Evolutionary conservation across 2,329 filamentous ascomycete species (phyloP).

Genomic region (Hypoxylon sp.): DNA sequence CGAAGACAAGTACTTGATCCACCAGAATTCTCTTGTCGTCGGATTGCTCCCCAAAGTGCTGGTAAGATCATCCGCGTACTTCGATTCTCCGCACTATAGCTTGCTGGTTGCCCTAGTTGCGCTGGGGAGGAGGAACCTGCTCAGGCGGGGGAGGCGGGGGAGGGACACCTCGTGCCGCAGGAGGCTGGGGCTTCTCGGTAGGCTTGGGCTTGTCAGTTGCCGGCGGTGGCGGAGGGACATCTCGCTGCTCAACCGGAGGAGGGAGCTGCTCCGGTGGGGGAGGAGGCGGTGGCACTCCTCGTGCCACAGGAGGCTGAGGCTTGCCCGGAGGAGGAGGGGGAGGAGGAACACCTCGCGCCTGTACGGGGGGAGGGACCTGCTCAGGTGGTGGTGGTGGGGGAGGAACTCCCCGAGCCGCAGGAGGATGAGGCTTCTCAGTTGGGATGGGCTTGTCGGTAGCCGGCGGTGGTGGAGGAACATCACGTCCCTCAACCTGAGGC

Average conservation of each 20-base stretch:
- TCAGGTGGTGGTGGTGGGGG: constrained; percentile 3
- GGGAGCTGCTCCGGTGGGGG: background rate
- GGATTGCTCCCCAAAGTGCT: background rate
- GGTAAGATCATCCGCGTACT: background rate
- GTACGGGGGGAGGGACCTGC: background rate
- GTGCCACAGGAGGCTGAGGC: background rate
- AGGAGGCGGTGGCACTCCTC: background rate
- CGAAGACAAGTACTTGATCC: background rate
- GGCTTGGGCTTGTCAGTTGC: background rate
- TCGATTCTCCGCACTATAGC: background rate
- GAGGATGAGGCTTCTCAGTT: constrained; percentile 2
- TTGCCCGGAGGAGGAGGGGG: background rate
- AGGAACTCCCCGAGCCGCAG: constrained; percentile 3
- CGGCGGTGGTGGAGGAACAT: background rate
- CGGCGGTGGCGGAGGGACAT: background rate
- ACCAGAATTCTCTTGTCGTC: background rate
- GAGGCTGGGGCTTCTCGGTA: background rate
- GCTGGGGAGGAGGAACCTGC: background rate
- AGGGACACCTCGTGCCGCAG: background rate
- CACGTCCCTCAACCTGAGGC: background rate
- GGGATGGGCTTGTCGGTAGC: background rate
- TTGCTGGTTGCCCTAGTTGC: background rate
- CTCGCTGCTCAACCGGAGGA: background rate
- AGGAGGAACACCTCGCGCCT: background rate
- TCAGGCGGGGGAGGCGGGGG: constrained; percentile 6